Base-by-base conservation (phyloP, 352 stramenopile genomes). In the Globisporangium sylvaticum region DNA sequence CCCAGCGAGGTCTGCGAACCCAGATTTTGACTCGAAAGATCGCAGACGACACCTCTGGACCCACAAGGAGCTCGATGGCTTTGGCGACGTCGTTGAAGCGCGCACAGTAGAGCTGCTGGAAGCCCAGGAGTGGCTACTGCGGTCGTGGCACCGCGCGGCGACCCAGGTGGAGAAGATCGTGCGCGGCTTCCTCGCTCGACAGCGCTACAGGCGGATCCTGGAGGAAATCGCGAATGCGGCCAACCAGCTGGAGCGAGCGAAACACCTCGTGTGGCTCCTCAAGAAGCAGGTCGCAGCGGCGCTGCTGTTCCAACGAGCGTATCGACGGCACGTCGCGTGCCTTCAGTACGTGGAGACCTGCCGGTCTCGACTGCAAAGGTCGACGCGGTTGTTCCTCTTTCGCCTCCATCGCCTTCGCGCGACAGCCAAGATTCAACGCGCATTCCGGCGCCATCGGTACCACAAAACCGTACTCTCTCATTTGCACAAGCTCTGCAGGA, bases 11-110 rank as follows among this genome's bases (percentile, higher is more conserved):
- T 67, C 65, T 55, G 54, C 80, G 10, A 73, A 80, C 27, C 58
- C 52, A 20, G 77, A 88, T 48, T 81, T 81, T 66, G 78, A 87
- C 52, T 57, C 50, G 1, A 70, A 66, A 10, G 71, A 86, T 32
- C 61, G 37, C n/a, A 52, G 50, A 2, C 77, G 74, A 7, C 74
- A 71, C n/a, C 69, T 89, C 15, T 90, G 80, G 81, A 81, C 77
- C 0, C 63, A 69, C 20, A 58, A 74, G 20, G 69, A 92, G 58
- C 77, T 90, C 14, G 34, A 73, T 25, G 20, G 3, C 15, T 90
- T 89, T 48, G 72, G 71, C 34, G 62, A 76, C 6, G 60, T 69
- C 2, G 76, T 90, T 7, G 73, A 81, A 31, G 39, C 67, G 20
- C 78, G 80, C 3, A 81, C 76, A 3, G 42, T 64, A 34, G 44